Conservation (phyloP, 2,329 filamentous ascomycete genomes). For the Ascochyta lentis region DNA sequence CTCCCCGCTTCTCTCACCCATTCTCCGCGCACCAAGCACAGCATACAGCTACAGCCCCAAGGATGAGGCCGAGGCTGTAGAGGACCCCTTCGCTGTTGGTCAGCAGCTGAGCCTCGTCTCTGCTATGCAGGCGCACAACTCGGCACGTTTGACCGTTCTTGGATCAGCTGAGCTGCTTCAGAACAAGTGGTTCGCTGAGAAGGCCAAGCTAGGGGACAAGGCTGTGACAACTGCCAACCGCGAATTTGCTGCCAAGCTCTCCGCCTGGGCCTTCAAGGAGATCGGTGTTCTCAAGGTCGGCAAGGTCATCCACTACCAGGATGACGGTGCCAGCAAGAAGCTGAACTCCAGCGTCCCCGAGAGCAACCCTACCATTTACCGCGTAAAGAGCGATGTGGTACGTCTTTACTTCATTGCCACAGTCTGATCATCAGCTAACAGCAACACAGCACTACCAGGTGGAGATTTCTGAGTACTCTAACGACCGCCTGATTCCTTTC, state of each 20-base stretch:
- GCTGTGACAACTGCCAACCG: slow-evolving; percentile 75
- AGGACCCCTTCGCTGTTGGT: slow-evolving; percentile 86
- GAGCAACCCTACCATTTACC: slow-evolving; percentile 85
- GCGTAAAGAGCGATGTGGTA: slow-evolving; percentile 96
- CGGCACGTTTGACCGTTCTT: slow-evolving; percentile 83
- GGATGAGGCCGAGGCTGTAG: slow-evolving; percentile 74
- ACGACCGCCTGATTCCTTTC: slow-evolving; percentile 78
- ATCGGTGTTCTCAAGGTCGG: slow-evolving; percentile 86
- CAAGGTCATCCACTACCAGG: slow-evolving; percentile 76
- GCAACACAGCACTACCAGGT: slow-evolving; percentile 76
- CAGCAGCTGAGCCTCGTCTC: slow-evolving; percentile 85
- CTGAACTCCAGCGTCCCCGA: slow-evolving; percentile 51
- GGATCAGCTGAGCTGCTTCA: slow-evolving; percentile 87
- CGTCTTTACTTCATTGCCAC: slow-evolving; percentile 50
- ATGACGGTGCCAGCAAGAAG: slow-evolving; percentile 60
- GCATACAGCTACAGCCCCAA: slow-evolving; percentile 95
- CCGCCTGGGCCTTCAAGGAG: slow-evolving; percentile 98
- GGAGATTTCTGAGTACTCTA: slow-evolving; percentile 83
- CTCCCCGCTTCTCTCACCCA: slow-evolving; percentile 77
- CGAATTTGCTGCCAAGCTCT: slow-evolving; percentile 82
- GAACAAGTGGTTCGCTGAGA: slow-evolving; percentile 86
- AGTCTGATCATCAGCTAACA: slow-evolving; percentile 11
- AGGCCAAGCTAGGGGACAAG: slow-evolving; percentile 65
- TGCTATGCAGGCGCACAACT: slow-evolving; percentile 89
- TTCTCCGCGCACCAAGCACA: slow-evolving; percentile 81